Evolutionary conservation across 2,329 filamentous ascomycete genomes (phyloP).

Genomic region (Paecilomyces fulvus): DNA sequence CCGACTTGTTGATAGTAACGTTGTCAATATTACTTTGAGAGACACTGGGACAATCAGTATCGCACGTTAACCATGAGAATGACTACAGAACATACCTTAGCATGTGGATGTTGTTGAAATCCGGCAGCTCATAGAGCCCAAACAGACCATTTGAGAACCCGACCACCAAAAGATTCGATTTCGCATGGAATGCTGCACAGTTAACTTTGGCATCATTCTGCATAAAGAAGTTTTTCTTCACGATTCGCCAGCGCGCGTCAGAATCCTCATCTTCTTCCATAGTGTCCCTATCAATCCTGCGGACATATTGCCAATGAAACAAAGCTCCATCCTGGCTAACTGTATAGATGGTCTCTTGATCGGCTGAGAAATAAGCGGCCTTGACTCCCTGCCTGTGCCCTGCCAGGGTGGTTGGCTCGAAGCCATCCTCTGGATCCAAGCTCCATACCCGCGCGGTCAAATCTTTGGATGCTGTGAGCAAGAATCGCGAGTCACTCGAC

Average conservation of each 20-base stretch:
- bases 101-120: conserved; percentile 92
- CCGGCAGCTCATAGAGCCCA: conserved; percentile 88
- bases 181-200: conserved; percentile 81
- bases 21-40: conserved; percentile 95
- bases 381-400: conserved; percentile 86
- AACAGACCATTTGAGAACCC: conserved; percentile 95
- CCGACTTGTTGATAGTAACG: conserved; percentile 85
- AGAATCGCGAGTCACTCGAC: conserved; percentile 94
- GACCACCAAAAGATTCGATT: conserved; percentile 85
- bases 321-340: conserved; percentile 96
- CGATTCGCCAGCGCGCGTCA: conserved; percentile 80
- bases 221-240: conserved; percentile 88
- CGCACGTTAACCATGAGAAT: background rate
- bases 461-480: conserved; percentile 85
- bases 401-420: conserved; percentile 78
- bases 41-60: conserved; percentile 54
- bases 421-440: conserved; percentile 74
- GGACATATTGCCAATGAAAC: conserved; percentile 82
- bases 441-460: conserved; percentile 94
- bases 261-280: conserved; percentile 54
- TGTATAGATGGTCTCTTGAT: conserved; percentile 93
- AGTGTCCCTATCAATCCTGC: conserved; percentile 52
- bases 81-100: conserved; percentile 37
- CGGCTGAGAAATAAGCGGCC: conserved; percentile 92
- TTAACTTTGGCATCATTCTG: conserved; percentile 79